Evolutionary conservation across 805 yeast genomes (phyloP).

Genomic region (Tetrapisispora pingtungensis): DNA sequence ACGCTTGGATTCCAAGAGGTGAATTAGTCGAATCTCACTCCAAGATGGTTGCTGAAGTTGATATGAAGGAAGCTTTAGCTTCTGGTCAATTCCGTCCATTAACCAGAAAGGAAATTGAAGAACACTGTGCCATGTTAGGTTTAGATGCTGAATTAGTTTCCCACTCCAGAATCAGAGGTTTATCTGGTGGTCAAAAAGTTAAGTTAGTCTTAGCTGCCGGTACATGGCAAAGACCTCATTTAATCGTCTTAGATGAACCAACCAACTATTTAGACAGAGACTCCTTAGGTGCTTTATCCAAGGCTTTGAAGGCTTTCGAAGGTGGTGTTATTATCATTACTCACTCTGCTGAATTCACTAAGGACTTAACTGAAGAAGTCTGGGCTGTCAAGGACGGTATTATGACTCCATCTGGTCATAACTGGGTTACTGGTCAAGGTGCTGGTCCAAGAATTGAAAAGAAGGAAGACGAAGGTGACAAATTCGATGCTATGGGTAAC

Average conservation of each 20-base stretch:
- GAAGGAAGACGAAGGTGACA: slow-evolving; percentile 94
- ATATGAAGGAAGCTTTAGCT: slow-evolving; percentile 99
- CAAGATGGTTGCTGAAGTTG: slow-evolving; percentile 99
- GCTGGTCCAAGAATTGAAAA: slow-evolving; percentile 98
- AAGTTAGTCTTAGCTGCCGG: slow-evolving; percentile 99
- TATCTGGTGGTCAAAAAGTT: slow-evolving; percentile 99
- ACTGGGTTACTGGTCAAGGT: slow-evolving; percentile 99
- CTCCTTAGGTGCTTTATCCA: slow-evolving; percentile 97
- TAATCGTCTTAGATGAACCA: slow-evolving; percentile 99
- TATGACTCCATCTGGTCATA: slow-evolving; percentile 99
- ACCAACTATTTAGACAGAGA: slow-evolving; percentile 99
- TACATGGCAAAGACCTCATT: slow-evolving; percentile 99
- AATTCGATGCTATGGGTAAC: slow-evolving; percentile 99
- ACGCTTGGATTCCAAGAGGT: slow-evolving; percentile 99
- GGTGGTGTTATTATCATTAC: slow-evolving; percentile 99
- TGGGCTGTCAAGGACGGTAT: slow-evolving; percentile 98
- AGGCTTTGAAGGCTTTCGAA: slow-evolving; percentile 96
- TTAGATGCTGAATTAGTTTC: slow-evolving; percentile 98
- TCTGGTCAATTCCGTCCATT: slow-evolving; percentile 99
- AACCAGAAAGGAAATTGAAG: slow-evolving; percentile 99
- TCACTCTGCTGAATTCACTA: slow-evolving; percentile 99
- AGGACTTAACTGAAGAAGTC: slow-evolving; percentile 98
- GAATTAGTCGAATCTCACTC: slow-evolving; percentile 94
- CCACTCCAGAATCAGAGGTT: slow-evolving; percentile 99
- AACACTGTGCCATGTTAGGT: slow-evolving; percentile 97